Percentiles rank a stretch among this genome's conserved stretches.
Conservation (phyloP, 768 basidiomycete species). For the Amanita rubescens region DNA sequence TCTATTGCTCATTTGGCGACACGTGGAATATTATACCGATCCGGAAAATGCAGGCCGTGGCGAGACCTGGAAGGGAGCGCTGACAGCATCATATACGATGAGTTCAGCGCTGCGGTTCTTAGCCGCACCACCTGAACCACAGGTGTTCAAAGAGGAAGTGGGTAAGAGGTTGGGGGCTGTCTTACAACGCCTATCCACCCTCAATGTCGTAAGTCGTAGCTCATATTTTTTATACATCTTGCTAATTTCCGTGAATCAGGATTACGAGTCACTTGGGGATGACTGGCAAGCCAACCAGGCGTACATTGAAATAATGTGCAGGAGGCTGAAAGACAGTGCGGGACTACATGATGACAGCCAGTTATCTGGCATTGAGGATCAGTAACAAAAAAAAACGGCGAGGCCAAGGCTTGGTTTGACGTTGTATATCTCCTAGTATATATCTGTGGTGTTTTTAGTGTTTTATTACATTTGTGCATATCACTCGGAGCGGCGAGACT, state of each 20-base stretch:
- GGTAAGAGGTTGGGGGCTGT: constrained; percentile 47
- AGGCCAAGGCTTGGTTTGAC: not conserved
- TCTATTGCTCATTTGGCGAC: constrained; percentile 74
- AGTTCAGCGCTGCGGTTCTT: constrained; percentile 47
- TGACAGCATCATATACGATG: constrained; percentile 24
- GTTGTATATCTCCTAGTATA: not conserved
- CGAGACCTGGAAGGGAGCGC: constrained; percentile 4
- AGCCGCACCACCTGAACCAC: constrained; percentile 44
- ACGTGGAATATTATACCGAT: constrained; percentile 59
- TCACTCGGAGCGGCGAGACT: not conserved
- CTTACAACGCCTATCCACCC: constrained; percentile 42
- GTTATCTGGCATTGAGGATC: not conserved
- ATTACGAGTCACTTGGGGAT: constrained; percentile 34
- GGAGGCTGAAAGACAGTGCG: constrained; percentile 57
- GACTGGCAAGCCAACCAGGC: constrained; percentile 59
- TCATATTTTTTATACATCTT: constrained; percentile 13
- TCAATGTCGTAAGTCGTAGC: constrained; percentile 28
- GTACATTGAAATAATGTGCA: constrained; percentile 72
- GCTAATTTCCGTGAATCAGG: constrained; percentile 23
- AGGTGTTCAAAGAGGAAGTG: constrained; percentile 50
- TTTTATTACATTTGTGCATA: not conserved
- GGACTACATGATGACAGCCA: constrained; percentile 40
- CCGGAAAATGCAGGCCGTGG: constrained; percentile 11
- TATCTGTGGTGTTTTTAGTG: constrained; percentile 1
- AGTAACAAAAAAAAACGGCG: not conserved